Evolutionary conservation across 2,329 filamentous ascomycete species (phyloP), one percentile per base, ranked within the genome.

Genomic region (Clarireedia sp.): DNA sequence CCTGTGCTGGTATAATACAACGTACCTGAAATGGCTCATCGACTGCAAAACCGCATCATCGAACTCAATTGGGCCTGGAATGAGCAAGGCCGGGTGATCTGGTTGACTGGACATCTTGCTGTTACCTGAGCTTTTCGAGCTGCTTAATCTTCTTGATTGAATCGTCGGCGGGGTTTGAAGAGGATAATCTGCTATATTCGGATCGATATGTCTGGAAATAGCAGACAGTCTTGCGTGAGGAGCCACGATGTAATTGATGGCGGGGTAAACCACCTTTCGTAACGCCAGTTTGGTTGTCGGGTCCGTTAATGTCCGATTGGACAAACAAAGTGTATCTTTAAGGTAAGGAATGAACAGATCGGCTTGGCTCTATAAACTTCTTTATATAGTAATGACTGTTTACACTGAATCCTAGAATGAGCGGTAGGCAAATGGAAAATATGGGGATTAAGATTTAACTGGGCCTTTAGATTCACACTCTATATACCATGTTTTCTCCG

Each of bases 61-160:
- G 70, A 96, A 96, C 76, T 97, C 92, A 72, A 97, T 95, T 68
- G 94, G 94, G 61, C 94, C 94, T 49, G 94, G 94, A 69, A 99
- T 97, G 74, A 99, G 83, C 73, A 99, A 78, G 55, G 92, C 86
- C 44, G 82, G 73, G 68, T 86, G 82, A 50, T 76, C 72, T 54
- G 80, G 76, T 65, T 85, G 82, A 57, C 75, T 77, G 63, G 81
- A 84, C 82, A 85, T 85, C 24, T 60, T 66, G 53, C 53, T 59
- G 41, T 61, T 47, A 36, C 24, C 43, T 4, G 24, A 26, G 9
- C 17, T 21, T 12, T 19, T 3, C 21, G 21, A 23, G 29, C n/a
- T 33, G 48, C 48, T 64, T 24, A 57, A 63, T 56, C 38, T 51
- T 37, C 52, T 54, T 24, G 29, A 33, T 43, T n/a, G 16, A 29